Evolutionary conservation across 2,329 filamentous ascomycete genomes (phyloP).

Genomic region (Sarocladium oryzae): DNA sequence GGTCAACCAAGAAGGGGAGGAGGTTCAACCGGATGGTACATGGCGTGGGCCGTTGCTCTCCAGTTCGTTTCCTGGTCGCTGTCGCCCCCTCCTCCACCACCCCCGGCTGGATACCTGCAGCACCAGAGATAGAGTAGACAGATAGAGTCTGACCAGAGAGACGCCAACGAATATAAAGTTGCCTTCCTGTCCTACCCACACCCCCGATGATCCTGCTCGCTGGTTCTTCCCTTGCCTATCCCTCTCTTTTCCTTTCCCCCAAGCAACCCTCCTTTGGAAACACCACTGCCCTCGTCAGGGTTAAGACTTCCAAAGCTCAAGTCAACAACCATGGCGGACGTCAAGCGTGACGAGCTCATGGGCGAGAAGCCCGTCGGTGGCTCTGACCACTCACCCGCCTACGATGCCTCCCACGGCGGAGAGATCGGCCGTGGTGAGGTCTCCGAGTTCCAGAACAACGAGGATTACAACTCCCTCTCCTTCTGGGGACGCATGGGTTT

Average conservation of each 20-base stretch:
- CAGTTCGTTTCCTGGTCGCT: neutral
- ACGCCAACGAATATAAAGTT: slow-evolving; percentile 4
- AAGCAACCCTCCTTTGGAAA: neutral
- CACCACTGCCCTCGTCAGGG: neutral
- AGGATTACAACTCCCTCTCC: neutral
- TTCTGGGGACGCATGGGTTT: slow-evolving; percentile 11
- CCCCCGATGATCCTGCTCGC: neutral
- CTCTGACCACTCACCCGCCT: slow-evolving; percentile 4
- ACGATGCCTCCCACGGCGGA: neutral
- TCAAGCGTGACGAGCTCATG: neutral
- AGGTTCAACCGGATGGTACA: neutral
- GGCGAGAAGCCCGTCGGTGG: neutral
- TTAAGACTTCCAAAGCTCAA: neutral
- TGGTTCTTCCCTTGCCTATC: slow-evolving; percentile 10
- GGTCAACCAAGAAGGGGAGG: neutral
- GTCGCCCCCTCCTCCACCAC: neutral
- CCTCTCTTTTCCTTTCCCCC: slow-evolving; percentile 1
- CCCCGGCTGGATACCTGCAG: neutral
- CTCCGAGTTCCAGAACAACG: slow-evolving; percentile 5
- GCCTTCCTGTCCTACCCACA: slow-evolving; percentile 5
- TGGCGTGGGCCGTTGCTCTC: neutral
- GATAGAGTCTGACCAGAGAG: neutral
- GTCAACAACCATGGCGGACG: slow-evolving; percentile 1
- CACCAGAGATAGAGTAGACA: no score
- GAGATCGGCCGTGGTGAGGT: neutral